These are phyloP conservation scores for Hymenoscyphus albidus DNA, from an alignment of 2,329 filamentous ascomycete species.

Conservation along the genomic window DNA sequence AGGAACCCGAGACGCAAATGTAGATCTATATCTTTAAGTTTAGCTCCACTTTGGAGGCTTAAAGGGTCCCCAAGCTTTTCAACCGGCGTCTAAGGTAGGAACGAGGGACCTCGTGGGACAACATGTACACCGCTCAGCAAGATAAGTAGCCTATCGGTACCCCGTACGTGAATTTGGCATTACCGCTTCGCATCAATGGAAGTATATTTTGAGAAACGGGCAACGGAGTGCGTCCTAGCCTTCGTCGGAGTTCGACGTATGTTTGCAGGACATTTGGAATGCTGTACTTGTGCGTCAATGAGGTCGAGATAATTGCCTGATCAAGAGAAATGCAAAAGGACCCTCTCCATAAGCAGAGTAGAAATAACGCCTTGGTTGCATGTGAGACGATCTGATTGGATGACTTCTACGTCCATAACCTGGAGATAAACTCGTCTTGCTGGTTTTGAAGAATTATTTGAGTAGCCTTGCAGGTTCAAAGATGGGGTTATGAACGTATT, in stretches of 20 bases:
- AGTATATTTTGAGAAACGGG: background rate
- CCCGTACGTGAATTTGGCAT: background rate
- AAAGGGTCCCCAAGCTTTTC: background rate
- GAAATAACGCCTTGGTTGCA: background rate
- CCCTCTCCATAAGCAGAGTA: background rate
- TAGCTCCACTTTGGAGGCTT: background rate
- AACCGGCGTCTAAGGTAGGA: background rate
- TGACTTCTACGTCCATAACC: background rate
- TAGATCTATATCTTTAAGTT: background rate
- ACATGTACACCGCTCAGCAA: background rate
- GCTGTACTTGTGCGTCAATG: background rate
- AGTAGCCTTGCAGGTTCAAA: background rate
- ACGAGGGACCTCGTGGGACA: background rate
- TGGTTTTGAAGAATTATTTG: background rate
- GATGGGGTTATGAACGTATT: background rate
- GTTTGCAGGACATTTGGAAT: background rate
- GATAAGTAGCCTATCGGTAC: background rate
- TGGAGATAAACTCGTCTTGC: slow-evolving; percentile 1
- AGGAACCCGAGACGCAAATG: too few relatives aligned
- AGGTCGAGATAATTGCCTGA: background rate
- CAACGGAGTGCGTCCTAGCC: background rate
- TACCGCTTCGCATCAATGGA: background rate
- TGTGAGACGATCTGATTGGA: background rate
- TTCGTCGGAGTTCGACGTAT: background rate
- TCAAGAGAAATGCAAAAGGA: background rate